phyloP scores from a whole-genome alignment of 139 green algal species.

The Eudorina sp. region DNA sequence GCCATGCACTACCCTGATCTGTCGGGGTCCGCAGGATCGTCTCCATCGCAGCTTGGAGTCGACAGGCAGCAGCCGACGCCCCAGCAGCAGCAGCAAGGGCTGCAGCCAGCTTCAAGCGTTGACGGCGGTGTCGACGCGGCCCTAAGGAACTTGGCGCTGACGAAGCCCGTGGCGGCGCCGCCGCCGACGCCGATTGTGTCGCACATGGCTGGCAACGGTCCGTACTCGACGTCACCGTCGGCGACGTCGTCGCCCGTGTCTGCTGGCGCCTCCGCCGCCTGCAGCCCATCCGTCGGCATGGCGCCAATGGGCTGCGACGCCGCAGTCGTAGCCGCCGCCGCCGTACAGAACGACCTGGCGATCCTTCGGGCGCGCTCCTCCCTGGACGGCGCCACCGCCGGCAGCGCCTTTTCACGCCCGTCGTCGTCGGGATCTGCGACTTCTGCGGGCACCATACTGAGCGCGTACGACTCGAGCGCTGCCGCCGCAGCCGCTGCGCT shows the following conservation, averaged over 20 bases:
- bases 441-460: background rate
- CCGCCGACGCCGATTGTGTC: background rate
- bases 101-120: too few species aligned
- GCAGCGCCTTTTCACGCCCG: background rate
- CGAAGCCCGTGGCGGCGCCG: background rate
- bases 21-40: background rate
- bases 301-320: background rate
- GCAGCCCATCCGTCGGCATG: background rate
- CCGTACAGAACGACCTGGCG: background rate
- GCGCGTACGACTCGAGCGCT: background rate
- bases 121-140: background rate
- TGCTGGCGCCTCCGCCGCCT: background rate
- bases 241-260: background rate
- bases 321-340: background rate
- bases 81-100: constrained; percentile 15
- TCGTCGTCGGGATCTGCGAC: background rate
- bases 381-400: background rate
- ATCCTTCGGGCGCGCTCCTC: background rate
- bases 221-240: background rate
- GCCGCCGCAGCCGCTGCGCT: background rate
- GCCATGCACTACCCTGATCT: background rate
- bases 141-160: background rate
- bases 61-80: background rate
- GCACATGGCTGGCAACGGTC: background rate
- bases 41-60: too few species aligned